Base-by-base conservation (phyloP, 805 yeast genomes). In the Limtongia smithiae region DNA sequence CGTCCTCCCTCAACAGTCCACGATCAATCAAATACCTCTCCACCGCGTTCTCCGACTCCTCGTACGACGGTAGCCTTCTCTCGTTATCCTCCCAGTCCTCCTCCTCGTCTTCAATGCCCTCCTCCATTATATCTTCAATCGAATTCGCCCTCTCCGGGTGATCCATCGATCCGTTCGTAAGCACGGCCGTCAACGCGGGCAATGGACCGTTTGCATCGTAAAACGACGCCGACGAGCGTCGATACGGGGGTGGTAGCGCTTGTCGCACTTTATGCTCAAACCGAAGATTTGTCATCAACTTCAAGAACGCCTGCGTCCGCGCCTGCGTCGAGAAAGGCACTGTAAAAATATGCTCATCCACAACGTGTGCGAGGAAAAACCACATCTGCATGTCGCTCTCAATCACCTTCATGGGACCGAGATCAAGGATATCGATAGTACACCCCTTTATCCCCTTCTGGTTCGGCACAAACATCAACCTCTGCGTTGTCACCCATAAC, bases 191-290 rank as follows among this genome's bases (percentile, higher is more conserved):
- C 41, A 18, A 21, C 17, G 7, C n/a, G 40, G 33, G 5, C 41
- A 14, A 32, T 40, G 11, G 17, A 31, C n/a, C n/a, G 28, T 9
- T 25, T 6, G 9, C 28, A 21, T 46, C 55, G 38, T 50, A 51
- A 15, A 31, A 44, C 9, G 58, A 54, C 33, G 46, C 58, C 12
- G 58, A 54, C 24, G 44, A 46, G 24, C 57, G 48, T 5, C 58
- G 51, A 37, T 64, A 64, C n/a, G 57, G 59, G 2, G 68, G 68
- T 11, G 67, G 65, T 36, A 64, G 53, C 32, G 59, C 57, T 27
- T 58, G 58, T n/a, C 65, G 57, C 21, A 65, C 62, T 47, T 54
- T 54, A 48, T 64, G 65, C 48, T 65, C 68, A 37, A 65, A 63
- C 24, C 65, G 61, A 22, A 65, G 55, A 47, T 63, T 65, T 31